These are phyloP conservation scores for Corymbia maculata DNA, from an alignment of 345 rosid genomes.

Conservation along the genomic window DNA sequence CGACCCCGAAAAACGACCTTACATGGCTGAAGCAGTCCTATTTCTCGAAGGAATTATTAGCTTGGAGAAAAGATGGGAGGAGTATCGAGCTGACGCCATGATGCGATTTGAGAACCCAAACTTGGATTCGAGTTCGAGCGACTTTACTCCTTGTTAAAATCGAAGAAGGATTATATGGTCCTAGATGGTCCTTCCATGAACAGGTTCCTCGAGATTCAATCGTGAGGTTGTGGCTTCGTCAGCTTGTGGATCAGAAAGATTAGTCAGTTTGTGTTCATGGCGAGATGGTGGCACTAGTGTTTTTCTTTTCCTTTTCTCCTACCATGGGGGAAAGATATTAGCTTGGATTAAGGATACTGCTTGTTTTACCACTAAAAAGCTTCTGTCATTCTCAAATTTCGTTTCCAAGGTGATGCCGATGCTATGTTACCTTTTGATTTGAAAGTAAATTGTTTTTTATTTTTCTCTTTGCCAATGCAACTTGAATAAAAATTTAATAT, in stretches of 20 bases:
- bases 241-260: background rate
- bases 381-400: background rate
- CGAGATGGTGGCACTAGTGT: background rate
- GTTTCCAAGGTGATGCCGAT: too few relatives aligned
- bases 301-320: background rate
- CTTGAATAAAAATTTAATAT: too few relatives aligned
- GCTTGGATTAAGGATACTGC: background rate
- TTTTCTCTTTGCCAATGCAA: too few relatives aligned
- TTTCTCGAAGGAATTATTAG: background rate
- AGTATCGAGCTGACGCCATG: background rate
- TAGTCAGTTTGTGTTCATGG: background rate
- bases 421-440: too few relatives aligned
- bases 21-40: background rate
- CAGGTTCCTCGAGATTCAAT: background rate
- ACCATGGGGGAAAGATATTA: background rate
- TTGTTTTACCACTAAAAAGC: background rate
- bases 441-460: too few relatives aligned
- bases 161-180: background rate
- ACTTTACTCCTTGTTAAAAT: background rate
- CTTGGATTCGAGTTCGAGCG: background rate
- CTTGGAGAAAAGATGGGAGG: background rate
- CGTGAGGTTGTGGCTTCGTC: background rate
- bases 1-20: background rate
- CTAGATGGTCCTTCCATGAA: background rate
- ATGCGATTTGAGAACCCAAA: background rate